Evolutionary conservation across 2,329 filamentous ascomycete species (phyloP).

Genomic region (Ophiognomonia clavigignenti-juglandacearum): DNA sequence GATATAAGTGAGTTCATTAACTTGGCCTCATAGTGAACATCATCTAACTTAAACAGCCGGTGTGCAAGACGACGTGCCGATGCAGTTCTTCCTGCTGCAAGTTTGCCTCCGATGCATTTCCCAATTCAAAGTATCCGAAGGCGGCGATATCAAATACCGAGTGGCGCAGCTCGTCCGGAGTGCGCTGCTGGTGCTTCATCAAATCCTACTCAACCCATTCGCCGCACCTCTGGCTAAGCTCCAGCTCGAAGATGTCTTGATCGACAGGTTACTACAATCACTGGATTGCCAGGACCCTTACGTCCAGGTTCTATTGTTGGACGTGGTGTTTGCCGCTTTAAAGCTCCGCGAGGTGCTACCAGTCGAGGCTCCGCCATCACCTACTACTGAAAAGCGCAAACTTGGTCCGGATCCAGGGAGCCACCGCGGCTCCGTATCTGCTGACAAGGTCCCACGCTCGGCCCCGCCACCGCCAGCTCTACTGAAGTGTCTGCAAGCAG

Average conservation of each 20-base stretch:
- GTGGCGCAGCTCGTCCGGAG: slow-evolving; percentile 66
- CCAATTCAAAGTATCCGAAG: slow-evolving; percentile 30
- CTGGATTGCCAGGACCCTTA: slow-evolving; percentile 60
- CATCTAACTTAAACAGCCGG: slow-evolving; percentile 36
- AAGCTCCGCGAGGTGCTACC: slow-evolving; percentile 52
- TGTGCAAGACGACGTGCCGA: slow-evolving; percentile 50
- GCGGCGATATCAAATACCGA: slow-evolving; percentile 37
- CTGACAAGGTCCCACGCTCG: slow-evolving; percentile 22
- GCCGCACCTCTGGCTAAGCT: slow-evolving; percentile 54
- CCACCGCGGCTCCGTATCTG: slow-evolving; percentile 33
- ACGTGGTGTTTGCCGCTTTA: slow-evolving; percentile 70
- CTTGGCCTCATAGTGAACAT: background rate
- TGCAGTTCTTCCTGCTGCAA: slow-evolving; percentile 65
- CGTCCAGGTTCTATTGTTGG: slow-evolving; percentile 72
- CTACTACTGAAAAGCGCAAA: slow-evolving; percentile 42
- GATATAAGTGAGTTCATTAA: slow-evolving; percentile 45
- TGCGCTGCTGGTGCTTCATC: slow-evolving; percentile 64
- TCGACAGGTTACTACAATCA: slow-evolving; percentile 61
- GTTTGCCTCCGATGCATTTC: slow-evolving; percentile 61
- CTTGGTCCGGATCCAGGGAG: slow-evolving; percentile 36
- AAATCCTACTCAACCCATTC: slow-evolving; percentile 62
- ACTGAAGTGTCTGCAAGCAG: slow-evolving; percentile 79
- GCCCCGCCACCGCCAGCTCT: slow-evolving; percentile 62
- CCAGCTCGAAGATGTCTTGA: slow-evolving; percentile 65
- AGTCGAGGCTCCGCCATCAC: slow-evolving; percentile 36